Evolutionary conservation across 1,139 yeast species (phyloP), one percentile per base, ranked within the genome.

Genomic region (Diutina rugosa): DNA sequence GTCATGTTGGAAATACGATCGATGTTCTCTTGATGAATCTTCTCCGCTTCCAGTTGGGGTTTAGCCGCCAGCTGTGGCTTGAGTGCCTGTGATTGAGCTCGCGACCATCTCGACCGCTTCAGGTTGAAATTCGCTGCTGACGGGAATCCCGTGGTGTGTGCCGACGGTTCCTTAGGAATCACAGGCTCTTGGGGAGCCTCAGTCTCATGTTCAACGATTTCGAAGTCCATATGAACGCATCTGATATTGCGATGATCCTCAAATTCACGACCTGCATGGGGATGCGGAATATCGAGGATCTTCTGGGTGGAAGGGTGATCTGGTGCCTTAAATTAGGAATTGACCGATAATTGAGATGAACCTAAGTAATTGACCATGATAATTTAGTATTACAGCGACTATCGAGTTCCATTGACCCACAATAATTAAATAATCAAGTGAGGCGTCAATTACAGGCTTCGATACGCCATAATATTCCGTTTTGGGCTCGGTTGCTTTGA

Each of bases 1-100:
- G 85, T 73, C 95, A 91, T 86, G 16, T 70, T 67, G 29, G 83
- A 71, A 58, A 93, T 68, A 55, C 77, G 74, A 51, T 82, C 81
- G 61, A 87, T 66, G 67, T 91, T 91, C 64, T 91, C 97, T 57
- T 78, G 67, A 67, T 89, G 93, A 45, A 91, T 88, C 64, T 80
- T 78, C 62, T 85, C 91, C 0, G 85, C 80, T 63, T 89, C 96
- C 0, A 80, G 65, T 14, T 30, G 14, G 21, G 51, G 51, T n/a
- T 38, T 41, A 6, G 21, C 32, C 5, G 29, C 30, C 21, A 4
- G 29, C 14, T 18, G 28, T 12, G 47, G 28, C n/a, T 35, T 47
- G 29, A 38, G 56, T 53, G 51, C 57, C 54, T 54, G 59, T 59
- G 47, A 57, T 58, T 53, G 58, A 63, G 56, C 63, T 69, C 67